These are phyloP conservation scores for Microdochium paspali DNA, from an alignment of 2,329 filamentous ascomycete species.

Conservation along the genomic window DNA sequence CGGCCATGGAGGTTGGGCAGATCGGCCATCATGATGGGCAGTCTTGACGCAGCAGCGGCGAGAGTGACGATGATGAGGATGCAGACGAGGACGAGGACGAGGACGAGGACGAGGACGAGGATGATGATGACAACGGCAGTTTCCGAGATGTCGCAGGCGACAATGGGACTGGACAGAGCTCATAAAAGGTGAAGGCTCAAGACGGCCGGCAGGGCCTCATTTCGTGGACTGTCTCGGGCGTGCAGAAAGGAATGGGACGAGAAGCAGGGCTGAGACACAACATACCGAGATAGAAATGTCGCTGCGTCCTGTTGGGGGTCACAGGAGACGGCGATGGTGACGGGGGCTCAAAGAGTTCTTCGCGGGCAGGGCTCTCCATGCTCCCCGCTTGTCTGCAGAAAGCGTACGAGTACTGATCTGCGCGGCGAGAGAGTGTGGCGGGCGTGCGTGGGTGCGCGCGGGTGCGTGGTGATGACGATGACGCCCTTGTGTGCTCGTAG, in stretches of 20 bases:
- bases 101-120: background rate
- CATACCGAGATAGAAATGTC: background rate
- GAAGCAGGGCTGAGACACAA: background rate
- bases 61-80: background rate
- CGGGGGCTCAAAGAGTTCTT: background rate
- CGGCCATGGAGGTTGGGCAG: background rate
- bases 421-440: too few relatives aligned
- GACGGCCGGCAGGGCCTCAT: background rate
- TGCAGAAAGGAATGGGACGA: background rate
- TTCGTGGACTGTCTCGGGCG: background rate
- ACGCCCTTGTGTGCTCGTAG: background rate
- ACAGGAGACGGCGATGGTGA: constrained; percentile 4
- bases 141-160: too few relatives aligned
- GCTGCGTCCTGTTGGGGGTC: constrained; percentile 1
- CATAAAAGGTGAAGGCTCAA: background rate
- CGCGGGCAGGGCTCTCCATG: background rate
- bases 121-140: too few relatives aligned
- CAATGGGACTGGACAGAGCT: too few relatives aligned
- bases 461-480: background rate
- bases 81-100: background rate
- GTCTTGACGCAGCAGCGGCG: background rate
- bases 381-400: background rate
- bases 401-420: too few relatives aligned
- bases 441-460: too few relatives aligned
- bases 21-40: background rate